Percentiles rank a stretch among this genome's conserved stretches.
Conservation (phyloP, 2,329 filamentous ascomycete species). For the Colletotrichum chrysophilum region DNA sequence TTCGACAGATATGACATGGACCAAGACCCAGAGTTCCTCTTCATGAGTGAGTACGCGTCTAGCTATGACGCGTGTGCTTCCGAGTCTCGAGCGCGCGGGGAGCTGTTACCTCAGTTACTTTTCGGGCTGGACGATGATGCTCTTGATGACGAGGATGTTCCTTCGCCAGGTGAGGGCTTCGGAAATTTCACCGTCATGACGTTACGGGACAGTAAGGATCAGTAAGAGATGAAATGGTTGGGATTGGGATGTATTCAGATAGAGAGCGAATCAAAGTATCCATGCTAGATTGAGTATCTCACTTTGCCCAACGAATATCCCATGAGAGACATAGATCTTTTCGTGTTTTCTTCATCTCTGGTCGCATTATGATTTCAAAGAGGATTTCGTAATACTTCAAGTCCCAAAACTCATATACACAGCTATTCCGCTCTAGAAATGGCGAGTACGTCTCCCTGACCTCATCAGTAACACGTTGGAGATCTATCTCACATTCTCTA, state of each 20-base stretch:
- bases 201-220: not conserved
- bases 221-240: not conserved
- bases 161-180: not conserved
- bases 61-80: not conserved
- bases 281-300: too few relatives aligned
- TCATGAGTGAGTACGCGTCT: not conserved
- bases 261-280: too few relatives aligned
- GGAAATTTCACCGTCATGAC: not conserved
- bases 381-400: not conserved
- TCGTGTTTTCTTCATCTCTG: too few relatives aligned
- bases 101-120: not conserved
- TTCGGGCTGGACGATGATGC: not conserved
- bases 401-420: not conserved
- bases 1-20: not conserved
- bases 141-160: not conserved
- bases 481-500: not conserved
- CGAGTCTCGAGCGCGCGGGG: not conserved
- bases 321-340: not conserved
- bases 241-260: too few relatives aligned
- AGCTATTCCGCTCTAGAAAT: not conserved
- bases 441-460: rapidly evolving
- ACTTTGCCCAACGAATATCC: too few relatives aligned
- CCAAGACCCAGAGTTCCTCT: not conserved
- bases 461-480: not conserved
- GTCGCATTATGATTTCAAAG: not conserved